Base-by-base conservation (phyloP, 2,329 filamentous ascomycete genomes). In the Fusarium protoensiforme region DNA sequence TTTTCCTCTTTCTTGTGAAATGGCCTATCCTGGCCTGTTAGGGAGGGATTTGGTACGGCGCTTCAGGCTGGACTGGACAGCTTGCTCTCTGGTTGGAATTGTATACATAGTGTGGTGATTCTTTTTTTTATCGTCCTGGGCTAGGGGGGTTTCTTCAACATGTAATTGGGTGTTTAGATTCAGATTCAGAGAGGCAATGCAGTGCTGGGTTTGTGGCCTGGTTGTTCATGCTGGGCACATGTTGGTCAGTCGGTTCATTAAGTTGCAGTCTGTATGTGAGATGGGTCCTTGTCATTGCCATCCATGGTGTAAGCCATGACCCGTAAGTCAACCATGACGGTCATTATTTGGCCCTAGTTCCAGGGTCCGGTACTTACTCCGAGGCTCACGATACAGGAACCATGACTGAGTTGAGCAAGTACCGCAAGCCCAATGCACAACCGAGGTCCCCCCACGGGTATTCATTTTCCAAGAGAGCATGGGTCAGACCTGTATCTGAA, bases 61-160 rank as follows among this genome's bases (percentile, higher is more conserved):
- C 77, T 80, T 31, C 59, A 65, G 65, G 75, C 71, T 78, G 75
- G 71, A 74, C 71, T 78, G 75, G 71, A 74, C 75, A 51, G 73
- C 68, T 70, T 70, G 66, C 65, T 61, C 66, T 71, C 68, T 71
- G 43, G 72, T 71, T 73, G 67, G 72, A 29, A 69, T 76, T 78
- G 71, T 75, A 74, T 77, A 77, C 74, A 77, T 72, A 76, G 69
- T 58, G 36, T 67, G 35, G 59, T 59, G 35, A n/a, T 67, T 64
- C 36, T 54, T n/a, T 64, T 39, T 54, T n/a, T 29, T n/a, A 48
- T 48, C 27, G 16, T n/a, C 18, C 27, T 48, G 64, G 68, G 57
- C 56, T 61, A n/a, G n/a, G 53, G 16, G 24, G 57, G 64, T 67
- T 67, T 69, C 61, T 61, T 75, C 60, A n/a, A 65, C 58, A 58